phyloP scores from a whole-genome alignment of 2,329 filamentous ascomycete species.

The Pseudopyricularia javanii region DNA sequence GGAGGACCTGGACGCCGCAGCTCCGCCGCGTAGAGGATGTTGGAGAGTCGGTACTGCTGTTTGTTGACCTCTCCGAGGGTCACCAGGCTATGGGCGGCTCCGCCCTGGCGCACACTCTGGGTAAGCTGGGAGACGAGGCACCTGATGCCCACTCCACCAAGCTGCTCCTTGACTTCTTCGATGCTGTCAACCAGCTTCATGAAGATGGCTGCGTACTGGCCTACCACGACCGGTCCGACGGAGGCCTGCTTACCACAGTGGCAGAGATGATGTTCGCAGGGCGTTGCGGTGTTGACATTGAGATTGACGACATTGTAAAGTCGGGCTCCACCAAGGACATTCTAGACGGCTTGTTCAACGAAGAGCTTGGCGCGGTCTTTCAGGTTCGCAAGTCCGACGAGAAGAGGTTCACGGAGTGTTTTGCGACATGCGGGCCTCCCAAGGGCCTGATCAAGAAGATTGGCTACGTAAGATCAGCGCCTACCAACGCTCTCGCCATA shows the following conservation, averaged over 20 bases:
- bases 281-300: conserved; percentile 74
- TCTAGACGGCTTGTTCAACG: conserved; percentile 79
- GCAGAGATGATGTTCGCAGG: conserved; percentile 98
- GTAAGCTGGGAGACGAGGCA: conserved; percentile 70
- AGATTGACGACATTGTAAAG: conserved; percentile 61
- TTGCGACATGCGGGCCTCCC: conserved; percentile 80
- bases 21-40: conserved; percentile 74
- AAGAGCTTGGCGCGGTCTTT: conserved; percentile 93
- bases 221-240: conserved; percentile 91
- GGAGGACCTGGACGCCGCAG: conserved; percentile 88
- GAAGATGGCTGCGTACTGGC: conserved; percentile 62
- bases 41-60: conserved; percentile 78
- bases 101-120: conserved; percentile 79
- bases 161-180: conserved; percentile 79
- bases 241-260: conserved; percentile 79
- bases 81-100: conserved; percentile 80
- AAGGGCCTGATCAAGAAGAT: conserved; percentile 74
- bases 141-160: conserved; percentile 69
- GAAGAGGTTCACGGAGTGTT: conserved; percentile 75
- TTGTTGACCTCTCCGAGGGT: conserved; percentile 77
- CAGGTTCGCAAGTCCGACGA: conserved; percentile 81
- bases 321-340: conserved; percentile 51
- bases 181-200: conserved; percentile 60
- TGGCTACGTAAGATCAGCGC: conserved; percentile 56
- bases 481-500: conserved; percentile 67